Conservation (phyloP, 2,329 filamentous ascomycete genomes). For the Ophiostoma perfectum region DNA sequence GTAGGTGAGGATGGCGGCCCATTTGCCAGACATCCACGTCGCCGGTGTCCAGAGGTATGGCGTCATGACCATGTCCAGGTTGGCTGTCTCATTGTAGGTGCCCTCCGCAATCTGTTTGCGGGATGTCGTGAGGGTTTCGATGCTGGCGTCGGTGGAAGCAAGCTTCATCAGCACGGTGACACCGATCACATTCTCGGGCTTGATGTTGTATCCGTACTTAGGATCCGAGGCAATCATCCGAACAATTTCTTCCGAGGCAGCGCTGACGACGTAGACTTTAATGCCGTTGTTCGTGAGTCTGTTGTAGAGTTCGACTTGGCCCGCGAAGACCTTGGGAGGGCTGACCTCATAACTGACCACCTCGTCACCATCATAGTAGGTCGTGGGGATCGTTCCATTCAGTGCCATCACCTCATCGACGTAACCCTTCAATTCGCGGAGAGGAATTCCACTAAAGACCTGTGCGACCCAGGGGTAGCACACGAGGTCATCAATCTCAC, state of each 20-base stretch:
- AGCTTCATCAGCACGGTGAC: slow-evolving; percentile 4
- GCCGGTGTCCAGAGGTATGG: slow-evolving; percentile 10
- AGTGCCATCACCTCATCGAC: slow-evolving; percentile 11
- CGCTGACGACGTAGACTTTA: background rate
- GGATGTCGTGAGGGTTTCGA: background rate
- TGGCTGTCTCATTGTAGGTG: slow-evolving; percentile 10
- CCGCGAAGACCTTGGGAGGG: slow-evolving; percentile 1
- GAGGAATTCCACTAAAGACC: background rate
- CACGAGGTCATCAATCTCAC: slow-evolving; percentile 6
- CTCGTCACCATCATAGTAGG: slow-evolving; percentile 6
- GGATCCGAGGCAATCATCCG: slow-evolving; percentile 10
- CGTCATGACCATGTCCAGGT: slow-evolving; percentile 11
- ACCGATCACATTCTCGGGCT: slow-evolving; percentile 12
- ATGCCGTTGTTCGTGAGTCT: slow-evolving; percentile 8
- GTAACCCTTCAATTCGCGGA: slow-evolving; percentile 5
- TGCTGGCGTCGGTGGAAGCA: background rate
- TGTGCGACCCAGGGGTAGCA: slow-evolving; percentile 2
- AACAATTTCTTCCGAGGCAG: slow-evolving; percentile 5
- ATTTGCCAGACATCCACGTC: slow-evolving; percentile 13
- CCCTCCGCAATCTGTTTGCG: slow-evolving; percentile 14
- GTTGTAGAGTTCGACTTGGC: slow-evolving; percentile 13
- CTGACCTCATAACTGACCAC: background rate
- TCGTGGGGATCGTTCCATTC: slow-evolving; percentile 4
- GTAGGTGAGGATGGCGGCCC: slow-evolving; percentile 5
- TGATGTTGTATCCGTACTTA: slow-evolving; percentile 13